Conservation (phyloP, 768 basidiomycete genomes). For the Harrya chromipes region DNA sequence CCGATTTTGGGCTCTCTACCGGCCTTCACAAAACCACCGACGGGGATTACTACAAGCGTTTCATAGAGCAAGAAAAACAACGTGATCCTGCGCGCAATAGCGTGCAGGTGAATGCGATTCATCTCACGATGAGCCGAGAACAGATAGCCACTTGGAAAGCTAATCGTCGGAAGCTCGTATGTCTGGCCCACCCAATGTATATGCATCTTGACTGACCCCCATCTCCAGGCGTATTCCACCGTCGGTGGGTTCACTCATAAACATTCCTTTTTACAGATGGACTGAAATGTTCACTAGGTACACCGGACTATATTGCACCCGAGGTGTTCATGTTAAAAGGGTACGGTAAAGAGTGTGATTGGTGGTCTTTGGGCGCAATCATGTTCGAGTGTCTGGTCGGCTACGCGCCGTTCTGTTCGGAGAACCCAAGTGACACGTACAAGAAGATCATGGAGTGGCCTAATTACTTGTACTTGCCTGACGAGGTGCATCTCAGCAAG, state of each 20-base stretch:
- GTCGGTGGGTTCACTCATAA: conserved; percentile 40
- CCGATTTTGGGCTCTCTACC: conserved; percentile 97
- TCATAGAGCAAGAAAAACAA: conserved; percentile 76
- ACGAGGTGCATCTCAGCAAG: conserved; percentile 89
- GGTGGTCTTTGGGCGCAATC: conserved; percentile 99
- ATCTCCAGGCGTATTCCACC: conserved; percentile 84
- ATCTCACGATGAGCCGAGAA: conserved; percentile 94
- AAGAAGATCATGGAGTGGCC: conserved; percentile 98
- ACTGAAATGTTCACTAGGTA: conserved; percentile 21
- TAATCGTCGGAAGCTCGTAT: conserved; percentile 89
- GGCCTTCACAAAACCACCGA: conserved; percentile 97
- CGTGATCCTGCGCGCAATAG: conserved; percentile 77
- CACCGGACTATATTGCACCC: conserved; percentile 76
- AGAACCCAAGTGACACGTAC: conserved; percentile 96
- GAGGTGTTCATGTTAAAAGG: conserved; percentile 97
- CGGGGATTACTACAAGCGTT: conserved; percentile 88
- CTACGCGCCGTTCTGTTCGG: conserved; percentile 96
- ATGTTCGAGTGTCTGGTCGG: conserved; percentile 99
- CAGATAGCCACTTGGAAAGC: conserved; percentile 99
- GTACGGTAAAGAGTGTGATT: conserved; percentile 98
- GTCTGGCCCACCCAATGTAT: conserved; percentile 14
- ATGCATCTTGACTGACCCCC: conserved; percentile 5
- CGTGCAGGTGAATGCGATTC: conserved; percentile 96
- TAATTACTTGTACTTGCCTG: conserved; percentile 87
- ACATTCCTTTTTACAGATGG: background rate